Base-by-base conservation (phyloP, 345 rosid species). In the Pistacia integerrima region DNA sequence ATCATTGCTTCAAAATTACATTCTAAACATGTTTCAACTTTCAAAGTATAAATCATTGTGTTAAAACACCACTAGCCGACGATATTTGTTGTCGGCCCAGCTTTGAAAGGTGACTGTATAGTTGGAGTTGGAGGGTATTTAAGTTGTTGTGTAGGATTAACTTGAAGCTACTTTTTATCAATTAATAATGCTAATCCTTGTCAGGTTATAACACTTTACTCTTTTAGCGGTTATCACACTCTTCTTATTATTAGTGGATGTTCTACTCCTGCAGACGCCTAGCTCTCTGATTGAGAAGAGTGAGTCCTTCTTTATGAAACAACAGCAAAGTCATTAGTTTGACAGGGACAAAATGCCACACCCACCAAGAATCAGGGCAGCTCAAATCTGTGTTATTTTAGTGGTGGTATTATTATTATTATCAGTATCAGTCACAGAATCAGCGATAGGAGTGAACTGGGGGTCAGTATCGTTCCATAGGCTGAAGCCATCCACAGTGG, bases 401-500 rank as follows among this genome's bases (percentile, higher is more conserved):
- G 25, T 76, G 41, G 2, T 58, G 12, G 20, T 81, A 41, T 12
- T 83, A 48, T 49, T 85, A 4, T 72, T 70, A 9, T 58, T 74
- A 16, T 81, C 76, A 22, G 49, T 78, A 66, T 48, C 54, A 57
- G 74, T 58, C 65, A 85, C 82, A 54, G 90, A 92, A 61, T 84
- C 99, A 10, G 91, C 90, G 3, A 84, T 92, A 55, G 99, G 99
- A 52, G 94, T 91, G 72, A 96, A 96, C 89, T 96, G 99, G 99
- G 98, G 99, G 52, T 80, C 97, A 13, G 0, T 92, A 25, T 91
- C 98, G 8, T 84, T 64, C 81, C 94, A 85, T 87, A 86, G 77
- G 90, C 73, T 94, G 58, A 77, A 80, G 77, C 97, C 99, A 12
- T 92, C 97, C 0, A 89, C 97, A 0, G 99, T 94, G 82, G 97